phyloP scores from a whole-genome alignment of 805 yeast genomes.

The Saccharomycopsis sp. region DNA sequence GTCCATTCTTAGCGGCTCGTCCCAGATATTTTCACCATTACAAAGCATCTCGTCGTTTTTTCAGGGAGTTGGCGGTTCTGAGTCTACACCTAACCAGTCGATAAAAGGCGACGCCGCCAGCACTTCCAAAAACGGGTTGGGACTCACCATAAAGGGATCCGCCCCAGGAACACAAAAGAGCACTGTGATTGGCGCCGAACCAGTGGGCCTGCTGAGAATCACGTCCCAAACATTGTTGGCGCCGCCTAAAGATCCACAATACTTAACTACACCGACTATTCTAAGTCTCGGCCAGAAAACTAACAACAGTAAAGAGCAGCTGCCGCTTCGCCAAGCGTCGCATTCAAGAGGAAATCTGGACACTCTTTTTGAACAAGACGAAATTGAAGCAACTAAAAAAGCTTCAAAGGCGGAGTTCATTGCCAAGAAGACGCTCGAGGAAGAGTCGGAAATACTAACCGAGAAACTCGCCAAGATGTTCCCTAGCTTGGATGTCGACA shows the following conservation, averaged over 20 bases:
- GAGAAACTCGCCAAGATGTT: conserved; percentile 60
- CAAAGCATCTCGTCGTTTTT: conserved; percentile 20
- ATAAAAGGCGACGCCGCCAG: neutral
- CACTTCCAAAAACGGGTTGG: neutral
- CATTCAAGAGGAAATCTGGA: neutral
- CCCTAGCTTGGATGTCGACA: conserved; percentile 61
- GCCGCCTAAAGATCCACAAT: conserved; percentile 12
- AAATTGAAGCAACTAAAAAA: conserved; percentile 28
- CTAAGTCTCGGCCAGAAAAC: neutral
- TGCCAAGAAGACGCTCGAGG: conserved; percentile 33
- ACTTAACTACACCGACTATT: conserved; percentile 12
- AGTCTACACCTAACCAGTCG: neutral
- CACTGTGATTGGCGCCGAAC: no score
- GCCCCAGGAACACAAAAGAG: no score
- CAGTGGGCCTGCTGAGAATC: neutral
- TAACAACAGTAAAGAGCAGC: neutral
- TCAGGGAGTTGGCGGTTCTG: conserved; percentile 3
- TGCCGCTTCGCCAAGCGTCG: neutral
- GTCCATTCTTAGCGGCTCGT: neutral
- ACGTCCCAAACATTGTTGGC: conserved; percentile 9
- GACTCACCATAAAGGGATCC: neutral
- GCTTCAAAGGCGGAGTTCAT: conserved; percentile 33
- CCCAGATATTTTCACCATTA: conserved; percentile 17
- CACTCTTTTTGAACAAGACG: neutral
- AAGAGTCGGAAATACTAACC: conserved; percentile 42